These are phyloP conservation scores for Myxozyma melibiosi DNA, from an alignment of 805 yeast species.

Conservation along the genomic window DNA sequence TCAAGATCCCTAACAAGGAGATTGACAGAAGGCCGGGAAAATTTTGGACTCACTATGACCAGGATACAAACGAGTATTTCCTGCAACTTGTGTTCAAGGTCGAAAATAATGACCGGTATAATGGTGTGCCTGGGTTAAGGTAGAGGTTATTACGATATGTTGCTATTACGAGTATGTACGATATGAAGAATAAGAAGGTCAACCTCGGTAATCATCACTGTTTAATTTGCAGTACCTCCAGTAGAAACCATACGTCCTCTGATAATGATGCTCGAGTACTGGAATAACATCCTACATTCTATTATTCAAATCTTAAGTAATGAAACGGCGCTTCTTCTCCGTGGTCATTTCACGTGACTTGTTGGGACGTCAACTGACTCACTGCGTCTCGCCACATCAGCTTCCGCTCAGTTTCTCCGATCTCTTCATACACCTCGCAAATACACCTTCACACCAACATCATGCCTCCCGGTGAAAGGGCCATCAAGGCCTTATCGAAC, in stretches of 20 bases:
- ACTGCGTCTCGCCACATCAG: constrained; percentile 6
- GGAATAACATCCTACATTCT: background rate
- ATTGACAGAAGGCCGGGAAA: constrained; percentile 45
- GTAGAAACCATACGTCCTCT: no score
- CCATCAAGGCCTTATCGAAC: constrained; percentile 21
- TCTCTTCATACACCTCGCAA: background rate
- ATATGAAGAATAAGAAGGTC: background rate
- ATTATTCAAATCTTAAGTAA: background rate
- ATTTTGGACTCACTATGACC: constrained; percentile 76
- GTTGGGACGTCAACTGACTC: no score
- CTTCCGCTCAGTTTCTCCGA: background rate
- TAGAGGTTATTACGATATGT: constrained; percentile 1
- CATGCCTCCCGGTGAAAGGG: constrained; percentile 19
- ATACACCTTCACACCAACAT: background rate
- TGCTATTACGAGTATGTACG: constrained; percentile 1
- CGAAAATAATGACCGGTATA: constrained; percentile 21
- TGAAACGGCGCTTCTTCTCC: no score
- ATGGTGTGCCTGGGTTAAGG: constrained; percentile 25
- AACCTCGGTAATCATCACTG: background rate
- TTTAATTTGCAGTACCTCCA: background rate
- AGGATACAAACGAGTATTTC: constrained; percentile 65
- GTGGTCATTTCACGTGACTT: constrained; percentile 2
- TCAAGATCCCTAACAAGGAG: constrained; percentile 68
- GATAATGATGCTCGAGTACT: no score
- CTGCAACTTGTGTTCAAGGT: constrained; percentile 64